Base-by-base conservation (phyloP, 2,329 filamentous ascomycete species). In the Ceratocystis lukuohia region DNA sequence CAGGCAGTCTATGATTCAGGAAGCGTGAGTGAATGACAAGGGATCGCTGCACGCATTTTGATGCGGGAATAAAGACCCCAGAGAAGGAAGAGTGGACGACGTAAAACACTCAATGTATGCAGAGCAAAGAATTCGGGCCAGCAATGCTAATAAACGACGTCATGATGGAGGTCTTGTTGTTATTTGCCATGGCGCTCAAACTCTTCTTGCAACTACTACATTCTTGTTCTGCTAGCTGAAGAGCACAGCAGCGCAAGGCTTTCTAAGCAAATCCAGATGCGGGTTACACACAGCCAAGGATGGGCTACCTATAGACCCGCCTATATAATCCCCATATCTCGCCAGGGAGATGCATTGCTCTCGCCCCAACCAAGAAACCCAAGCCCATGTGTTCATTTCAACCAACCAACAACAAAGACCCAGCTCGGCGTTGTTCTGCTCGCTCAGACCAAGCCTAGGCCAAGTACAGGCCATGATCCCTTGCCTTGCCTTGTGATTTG, bases 351-450 rank as follows among this genome's bases (percentile, higher is more conserved):
- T 53, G 48, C 48, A 28, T 41, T 41, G 10, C 37, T 41, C 37
- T 41, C 28, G 28, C 56, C 56, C 56, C 28, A 37, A 59, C 56
- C 28, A 59, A 41, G 56, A 33, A 22, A 30, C 15, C 56, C 30
- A 8, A 59, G 56, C 56, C 56, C 56, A 59, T 59, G 56, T 59
- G 56, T 37, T 22, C 56, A 33, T 59, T 59, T 59, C 56, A 59
- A 59, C 56, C 28, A 59, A 15, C 28, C 28, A 30, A 59, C 56
- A 59, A 59, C 56, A 59, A 37, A 56, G 56, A 37, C 20, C 28
- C 7, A 2, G 20, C 56, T 33, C 28, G 56, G 28, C 8, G 28
- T 53, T 66, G 65, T 57, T 57, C 37, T 44, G 57, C 57, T 45
- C 28, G 56, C 56, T 37, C 56, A 59, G 53, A 33, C 53, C 64